These are phyloP conservation scores for Capronia coronata DNA, from an alignment of 2,329 filamentous ascomycete genomes.

Conservation along the genomic window DNA sequence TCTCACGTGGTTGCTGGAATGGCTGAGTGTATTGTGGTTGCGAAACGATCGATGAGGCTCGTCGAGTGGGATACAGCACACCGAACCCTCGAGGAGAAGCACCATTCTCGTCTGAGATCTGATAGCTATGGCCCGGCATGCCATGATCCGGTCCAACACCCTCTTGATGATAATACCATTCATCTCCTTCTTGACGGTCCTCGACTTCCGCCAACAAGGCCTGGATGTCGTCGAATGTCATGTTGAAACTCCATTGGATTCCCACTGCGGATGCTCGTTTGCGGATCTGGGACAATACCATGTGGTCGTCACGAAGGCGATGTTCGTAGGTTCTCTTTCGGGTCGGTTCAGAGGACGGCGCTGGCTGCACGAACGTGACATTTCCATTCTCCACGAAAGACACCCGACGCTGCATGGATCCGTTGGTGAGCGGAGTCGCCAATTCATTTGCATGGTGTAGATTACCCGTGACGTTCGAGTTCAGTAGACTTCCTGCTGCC, in stretches of 20 bases:
- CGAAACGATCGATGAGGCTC: background rate
- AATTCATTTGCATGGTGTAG: no score
- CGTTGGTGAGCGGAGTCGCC: no score
- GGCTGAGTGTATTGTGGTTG: no score
- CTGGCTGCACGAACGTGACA: background rate
- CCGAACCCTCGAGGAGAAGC: conserved; percentile 11
- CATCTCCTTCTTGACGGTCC: conserved; percentile 5
- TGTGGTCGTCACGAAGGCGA: conserved; percentile 15
- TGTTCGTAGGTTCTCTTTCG: conserved; percentile 17
- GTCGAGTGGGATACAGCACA: conserved; percentile 9
- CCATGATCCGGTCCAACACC: background rate
- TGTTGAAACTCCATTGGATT: conserved; percentile 21
- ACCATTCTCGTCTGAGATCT: background rate
- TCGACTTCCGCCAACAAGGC: conserved; percentile 12
- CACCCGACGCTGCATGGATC: background rate
- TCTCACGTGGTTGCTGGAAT: no score
- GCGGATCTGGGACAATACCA: conserved; percentile 14
- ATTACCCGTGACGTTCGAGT: background rate
- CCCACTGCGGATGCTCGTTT: conserved; percentile 10
- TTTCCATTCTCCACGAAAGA: background rate
- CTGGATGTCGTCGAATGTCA: conserved; percentile 20
- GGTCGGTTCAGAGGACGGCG: background rate
- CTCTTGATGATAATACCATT: background rate
- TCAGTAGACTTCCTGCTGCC: background rate
- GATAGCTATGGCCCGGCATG: background rate